Conservation (phyloP, 73 alveolate genomes). For the Paramecium caudatum region DNA sequence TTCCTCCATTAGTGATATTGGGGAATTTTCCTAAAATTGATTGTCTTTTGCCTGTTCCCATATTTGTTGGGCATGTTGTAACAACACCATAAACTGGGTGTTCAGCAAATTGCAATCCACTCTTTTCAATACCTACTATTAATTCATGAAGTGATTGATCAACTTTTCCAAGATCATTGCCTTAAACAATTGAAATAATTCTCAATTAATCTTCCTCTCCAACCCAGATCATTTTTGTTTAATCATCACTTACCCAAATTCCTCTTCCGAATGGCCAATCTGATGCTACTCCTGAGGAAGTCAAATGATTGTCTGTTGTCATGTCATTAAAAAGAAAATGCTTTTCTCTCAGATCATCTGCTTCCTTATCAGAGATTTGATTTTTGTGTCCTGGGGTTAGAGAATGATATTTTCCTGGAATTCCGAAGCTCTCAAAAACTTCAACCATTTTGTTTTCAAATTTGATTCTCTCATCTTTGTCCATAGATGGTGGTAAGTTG, state of each 20-base stretch:
- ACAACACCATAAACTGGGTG: conserved; percentile 42
- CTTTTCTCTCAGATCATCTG: conserved; percentile 16
- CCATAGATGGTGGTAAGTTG: conserved; percentile 35
- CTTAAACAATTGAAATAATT: conserved; percentile 24
- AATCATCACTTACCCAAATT: conserved; percentile 8
- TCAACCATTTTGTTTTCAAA: conserved; percentile 41
- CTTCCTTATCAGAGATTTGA: background rate
- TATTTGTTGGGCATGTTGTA: conserved; percentile 26
- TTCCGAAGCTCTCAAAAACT: conserved; percentile 42
- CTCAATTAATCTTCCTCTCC: conserved; percentile 42
- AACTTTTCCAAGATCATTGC: conserved; percentile 16
- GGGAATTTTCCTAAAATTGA: conserved; percentile 43
- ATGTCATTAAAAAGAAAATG: conserved; percentile 17
- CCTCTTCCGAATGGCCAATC: conserved; percentile 57
- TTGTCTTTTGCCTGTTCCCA: conserved; percentile 49
- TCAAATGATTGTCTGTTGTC: conserved; percentile 44
- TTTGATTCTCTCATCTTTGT: conserved; percentile 25
- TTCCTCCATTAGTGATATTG: conserved; percentile 22
- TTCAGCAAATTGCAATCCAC: conserved; percentile 44
- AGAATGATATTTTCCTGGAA: conserved; percentile 20
- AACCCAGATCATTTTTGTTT: conserved; percentile 42
- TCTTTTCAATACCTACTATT: background rate
- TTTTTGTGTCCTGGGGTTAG: conserved; percentile 28
- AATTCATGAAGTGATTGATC: conserved; percentile 40
- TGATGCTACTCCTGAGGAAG: conserved; percentile 46